Evolutionary conservation across 164 flowering plant genomes (phyloP).

Genomic region (Piper longum): DNA sequence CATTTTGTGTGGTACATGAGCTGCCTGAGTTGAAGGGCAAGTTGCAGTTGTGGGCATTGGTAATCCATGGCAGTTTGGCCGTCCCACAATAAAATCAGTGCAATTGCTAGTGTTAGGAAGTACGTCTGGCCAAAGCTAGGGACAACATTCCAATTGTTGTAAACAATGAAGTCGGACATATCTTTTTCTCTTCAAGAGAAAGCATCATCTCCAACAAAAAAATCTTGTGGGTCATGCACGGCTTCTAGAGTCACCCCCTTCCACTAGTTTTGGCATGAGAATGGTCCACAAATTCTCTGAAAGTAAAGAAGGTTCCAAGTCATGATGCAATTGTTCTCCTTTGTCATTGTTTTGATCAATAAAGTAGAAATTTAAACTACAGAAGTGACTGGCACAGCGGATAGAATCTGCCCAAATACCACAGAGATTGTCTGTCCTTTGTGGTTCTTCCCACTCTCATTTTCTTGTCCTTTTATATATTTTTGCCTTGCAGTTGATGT

Average conservation of each 20-base stretch:
- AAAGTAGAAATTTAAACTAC: no score
- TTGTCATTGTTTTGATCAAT: no score
- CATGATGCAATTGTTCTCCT: background rate
- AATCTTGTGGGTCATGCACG: background rate
- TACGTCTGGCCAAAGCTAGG: no score
- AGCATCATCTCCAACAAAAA: no score
- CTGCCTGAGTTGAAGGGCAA: background rate
- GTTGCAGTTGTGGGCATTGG: background rate
- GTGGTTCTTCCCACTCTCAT: no score
- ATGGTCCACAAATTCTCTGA: background rate
- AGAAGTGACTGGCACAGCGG: background rate
- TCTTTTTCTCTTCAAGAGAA: background rate
- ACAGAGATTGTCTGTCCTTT: no score
- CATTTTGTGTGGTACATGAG: background rate
- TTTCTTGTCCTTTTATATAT: no score
- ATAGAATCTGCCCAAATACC: no score
- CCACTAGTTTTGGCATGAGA: background rate
- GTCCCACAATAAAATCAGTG: background rate
- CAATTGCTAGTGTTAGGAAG: background rate
- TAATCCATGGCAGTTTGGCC: background rate
- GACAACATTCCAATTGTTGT: background rate
- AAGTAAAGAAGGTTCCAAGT: background rate
- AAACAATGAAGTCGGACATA: background rate
- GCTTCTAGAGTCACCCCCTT: background rate
- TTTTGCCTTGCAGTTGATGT: background rate